Evolutionary conservation across 805 yeast genomes (phyloP).

Genomic region (Metschnikowia kofuensis): DNA sequence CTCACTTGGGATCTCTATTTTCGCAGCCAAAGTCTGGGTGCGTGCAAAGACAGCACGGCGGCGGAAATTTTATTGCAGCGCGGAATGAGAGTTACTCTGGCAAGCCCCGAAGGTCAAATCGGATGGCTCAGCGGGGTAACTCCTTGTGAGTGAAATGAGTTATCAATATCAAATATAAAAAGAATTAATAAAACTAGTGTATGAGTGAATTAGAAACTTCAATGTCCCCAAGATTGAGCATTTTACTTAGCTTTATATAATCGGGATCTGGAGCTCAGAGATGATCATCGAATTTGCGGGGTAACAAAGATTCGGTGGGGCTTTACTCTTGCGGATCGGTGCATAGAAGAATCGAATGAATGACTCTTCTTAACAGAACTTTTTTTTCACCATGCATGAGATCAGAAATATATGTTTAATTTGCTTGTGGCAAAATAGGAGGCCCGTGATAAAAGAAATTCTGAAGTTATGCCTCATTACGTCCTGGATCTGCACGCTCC

Average conservation of each 20-base stretch:
- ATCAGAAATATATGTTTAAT: background rate
- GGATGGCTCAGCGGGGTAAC: background rate
- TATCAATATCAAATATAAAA: background rate
- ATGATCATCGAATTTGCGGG: constrained; percentile 7
- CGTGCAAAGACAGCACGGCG: background rate
- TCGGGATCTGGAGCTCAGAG: background rate
- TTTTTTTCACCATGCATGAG: background rate
- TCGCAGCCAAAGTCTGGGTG: constrained; percentile 3
- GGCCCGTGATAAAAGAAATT: background rate
- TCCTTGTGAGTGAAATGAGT: background rate
- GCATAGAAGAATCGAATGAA: constrained; percentile 3
- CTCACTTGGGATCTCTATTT: background rate
- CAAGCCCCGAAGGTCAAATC: background rate
- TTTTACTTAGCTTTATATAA: background rate
- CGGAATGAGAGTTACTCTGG: background rate
- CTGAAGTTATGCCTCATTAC: background rate
- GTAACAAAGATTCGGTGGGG: constrained; percentile 5
- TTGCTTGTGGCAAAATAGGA: background rate
- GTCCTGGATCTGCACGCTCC: background rate
- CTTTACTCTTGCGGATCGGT: background rate
- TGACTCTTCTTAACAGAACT: constrained; percentile 1
- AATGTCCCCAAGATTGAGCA: background rate
- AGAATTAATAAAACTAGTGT: background rate
- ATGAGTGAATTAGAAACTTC: background rate
- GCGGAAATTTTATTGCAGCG: background rate